A percentile compares a stretch with the other conserved stretches of the same genome.
Conservation (phyloP, 129 eudicot species). For the Flaveria bidentis region DNA sequence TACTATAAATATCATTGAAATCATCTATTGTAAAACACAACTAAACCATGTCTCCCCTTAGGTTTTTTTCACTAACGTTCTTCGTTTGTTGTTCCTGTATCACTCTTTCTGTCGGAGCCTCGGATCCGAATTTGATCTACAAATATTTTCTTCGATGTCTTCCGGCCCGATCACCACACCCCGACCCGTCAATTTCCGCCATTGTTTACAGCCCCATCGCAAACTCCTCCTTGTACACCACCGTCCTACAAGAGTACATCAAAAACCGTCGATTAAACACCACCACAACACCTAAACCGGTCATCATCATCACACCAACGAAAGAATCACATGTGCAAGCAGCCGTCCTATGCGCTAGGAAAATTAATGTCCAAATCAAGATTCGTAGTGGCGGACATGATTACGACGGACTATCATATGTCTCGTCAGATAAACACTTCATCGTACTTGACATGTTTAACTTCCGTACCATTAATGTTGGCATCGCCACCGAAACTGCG, state of each 20-base stretch:
- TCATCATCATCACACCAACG: constrained; percentile 41
- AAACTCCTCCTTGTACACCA: constrained; percentile 35
- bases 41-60: constrained; percentile 28
- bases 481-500: constrained; percentile 27
- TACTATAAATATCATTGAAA: constrained; percentile 27
- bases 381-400: constrained; percentile 45
- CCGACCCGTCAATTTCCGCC: constrained; percentile 37
- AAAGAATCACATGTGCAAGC: constrained; percentile 48
- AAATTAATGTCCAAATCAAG: constrained; percentile 30
- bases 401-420: constrained; percentile 37
- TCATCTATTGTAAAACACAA: neutral
- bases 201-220: constrained; percentile 38
- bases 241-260: constrained; percentile 45
- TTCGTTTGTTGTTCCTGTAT: constrained; percentile 15
- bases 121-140: constrained; percentile 23
- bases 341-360: constrained; percentile 44
- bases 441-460: constrained; percentile 40
- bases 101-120: constrained; percentile 24
- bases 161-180: constrained; percentile 4
- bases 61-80: constrained; percentile 8
- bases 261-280: constrained; percentile 52
- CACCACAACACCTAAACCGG: constrained; percentile 47
- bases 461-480: constrained; percentile 9
- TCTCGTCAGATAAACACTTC: constrained; percentile 23
- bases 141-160: constrained; percentile 38